Conservation (phyloP, 2,329 filamentous ascomycete genomes). For the Colletotrichum godetiae region DNA sequence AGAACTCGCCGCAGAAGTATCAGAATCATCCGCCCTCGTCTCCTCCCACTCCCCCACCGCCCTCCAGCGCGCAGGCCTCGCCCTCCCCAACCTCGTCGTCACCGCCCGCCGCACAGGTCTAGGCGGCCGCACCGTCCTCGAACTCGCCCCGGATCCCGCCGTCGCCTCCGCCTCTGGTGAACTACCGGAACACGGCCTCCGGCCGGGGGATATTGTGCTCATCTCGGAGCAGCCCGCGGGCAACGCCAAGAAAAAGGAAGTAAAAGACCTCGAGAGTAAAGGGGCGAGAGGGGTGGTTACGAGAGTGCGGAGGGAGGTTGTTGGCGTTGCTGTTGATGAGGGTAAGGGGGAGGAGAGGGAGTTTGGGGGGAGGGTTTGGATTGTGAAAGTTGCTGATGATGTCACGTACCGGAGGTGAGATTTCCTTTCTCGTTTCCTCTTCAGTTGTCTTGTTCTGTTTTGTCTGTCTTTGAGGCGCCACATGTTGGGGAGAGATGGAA, state of each 20-base stretch:
- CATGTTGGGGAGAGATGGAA: not conserved
- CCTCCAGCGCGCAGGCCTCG: slow-evolving; percentile 82
- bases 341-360: slow-evolving; percentile 62
- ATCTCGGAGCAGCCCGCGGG: slow-evolving; percentile 81
- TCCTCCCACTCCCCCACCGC: slow-evolving; percentile 74
- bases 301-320: slow-evolving; percentile 65
- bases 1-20: slow-evolving; percentile 79
- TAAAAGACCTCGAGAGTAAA: slow-evolving; percentile 75
- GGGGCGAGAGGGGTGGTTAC: slow-evolving; percentile 79
- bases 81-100: slow-evolving; percentile 80
- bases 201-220: slow-evolving; percentile 82
- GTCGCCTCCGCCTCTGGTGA: slow-evolving; percentile 62
- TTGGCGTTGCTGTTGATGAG: slow-evolving; percentile 78
- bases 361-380: slow-evolving; percentile 65
- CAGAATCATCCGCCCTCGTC: slow-evolving; percentile 76
- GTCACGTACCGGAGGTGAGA: slow-evolving; percentile 70
- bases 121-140: slow-evolving; percentile 89
- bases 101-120: slow-evolving; percentile 85
- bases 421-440: not conserved
- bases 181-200: slow-evolving; percentile 80
- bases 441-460: not conserved
- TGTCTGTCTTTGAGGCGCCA: no score
- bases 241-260: slow-evolving; percentile 77
- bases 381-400: slow-evolving; percentile 76
- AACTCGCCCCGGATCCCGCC: slow-evolving; percentile 80